phyloP scores from a whole-genome alignment of 352 stramenopile genomes.

The Saprolegnia diclina region DNA sequence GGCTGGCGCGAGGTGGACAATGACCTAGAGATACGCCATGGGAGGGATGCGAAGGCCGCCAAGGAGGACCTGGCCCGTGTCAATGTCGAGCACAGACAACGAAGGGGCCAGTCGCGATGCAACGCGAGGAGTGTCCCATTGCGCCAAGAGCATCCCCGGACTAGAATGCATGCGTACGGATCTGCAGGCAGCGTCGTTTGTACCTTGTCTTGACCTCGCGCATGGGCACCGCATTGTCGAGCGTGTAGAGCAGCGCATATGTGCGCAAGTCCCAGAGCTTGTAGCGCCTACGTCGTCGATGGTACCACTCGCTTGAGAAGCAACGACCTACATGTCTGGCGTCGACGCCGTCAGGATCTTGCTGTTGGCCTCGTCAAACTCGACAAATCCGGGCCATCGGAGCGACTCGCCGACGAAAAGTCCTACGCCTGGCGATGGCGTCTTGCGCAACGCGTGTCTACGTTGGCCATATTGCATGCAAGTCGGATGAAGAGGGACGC shows the following conservation, averaged over 20 bases:
- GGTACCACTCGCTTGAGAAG: too few species aligned
- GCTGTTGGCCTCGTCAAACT: conserved; percentile 30
- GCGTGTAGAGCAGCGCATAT: conserved; percentile 23
- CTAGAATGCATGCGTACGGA: background rate
- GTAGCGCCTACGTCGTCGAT: conserved; percentile 8
- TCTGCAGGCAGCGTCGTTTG: background rate
- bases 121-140: background rate
- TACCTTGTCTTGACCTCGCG: background rate
- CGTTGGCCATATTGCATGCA: background rate
- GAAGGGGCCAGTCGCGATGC: background rate
- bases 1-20: background rate
- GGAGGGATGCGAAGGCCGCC: background rate
- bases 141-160: background rate
- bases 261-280: conserved; percentile 29
- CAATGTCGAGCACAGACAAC: background rate
- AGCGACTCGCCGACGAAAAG: conserved; percentile 28
- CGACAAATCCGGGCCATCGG: conserved; percentile 27
- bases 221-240: conserved; percentile 17
- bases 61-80: background rate
- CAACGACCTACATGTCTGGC: conserved; percentile 3
- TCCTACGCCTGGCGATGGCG: background rate
- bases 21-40: background rate
- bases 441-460: background rate
- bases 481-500: conserved; percentile 9
- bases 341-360: conserved; percentile 28